These are phyloP conservation scores for Anaeramoeba flamelloides DNA, from an alignment of 78 protist genomes.

Conservation along the genomic window DNA sequence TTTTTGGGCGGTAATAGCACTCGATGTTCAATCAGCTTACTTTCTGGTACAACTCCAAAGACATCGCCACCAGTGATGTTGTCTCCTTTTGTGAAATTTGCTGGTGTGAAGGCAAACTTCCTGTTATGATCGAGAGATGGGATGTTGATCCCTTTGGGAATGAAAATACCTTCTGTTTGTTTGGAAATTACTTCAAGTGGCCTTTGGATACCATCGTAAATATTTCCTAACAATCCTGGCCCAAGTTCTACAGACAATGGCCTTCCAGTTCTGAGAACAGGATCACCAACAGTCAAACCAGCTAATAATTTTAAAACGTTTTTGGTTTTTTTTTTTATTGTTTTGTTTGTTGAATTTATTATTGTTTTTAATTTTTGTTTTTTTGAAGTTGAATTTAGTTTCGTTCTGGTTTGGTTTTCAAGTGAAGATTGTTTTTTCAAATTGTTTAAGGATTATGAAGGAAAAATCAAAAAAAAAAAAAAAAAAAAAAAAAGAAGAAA, in stretches of 20 bases:
- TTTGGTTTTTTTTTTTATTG: too few relatives aligned
- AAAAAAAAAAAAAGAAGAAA: too few relatives aligned
- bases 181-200: constrained; percentile 68
- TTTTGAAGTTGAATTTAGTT: too few relatives aligned
- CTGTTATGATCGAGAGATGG: constrained; percentile 51
- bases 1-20: constrained; percentile 83
- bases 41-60: constrained; percentile 79
- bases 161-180: constrained; percentile 65
- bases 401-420: too few relatives aligned
- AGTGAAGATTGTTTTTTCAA: background rate
- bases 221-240: constrained; percentile 88
- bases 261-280: constrained; percentile 85
- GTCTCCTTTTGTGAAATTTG: constrained; percentile 82
- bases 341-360: too few relatives aligned
- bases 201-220: constrained; percentile 99
- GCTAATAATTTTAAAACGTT: constrained; percentile 40
- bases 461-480: constrained; percentile 11
- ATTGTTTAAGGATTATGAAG: background rate
- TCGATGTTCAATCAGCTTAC: constrained; percentile 61
- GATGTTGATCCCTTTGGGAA: constrained; percentile 87
- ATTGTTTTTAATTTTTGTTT: too few relatives aligned
- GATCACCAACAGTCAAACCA: constrained; percentile 98
- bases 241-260: constrained; percentile 98
- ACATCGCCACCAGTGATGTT: constrained; percentile 86
- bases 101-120: constrained; percentile 76